These are phyloP conservation scores for Trametes hirsuta DNA, from an alignment of 1,284 basidiomycete genomes.

Conservation along the genomic window DNA sequence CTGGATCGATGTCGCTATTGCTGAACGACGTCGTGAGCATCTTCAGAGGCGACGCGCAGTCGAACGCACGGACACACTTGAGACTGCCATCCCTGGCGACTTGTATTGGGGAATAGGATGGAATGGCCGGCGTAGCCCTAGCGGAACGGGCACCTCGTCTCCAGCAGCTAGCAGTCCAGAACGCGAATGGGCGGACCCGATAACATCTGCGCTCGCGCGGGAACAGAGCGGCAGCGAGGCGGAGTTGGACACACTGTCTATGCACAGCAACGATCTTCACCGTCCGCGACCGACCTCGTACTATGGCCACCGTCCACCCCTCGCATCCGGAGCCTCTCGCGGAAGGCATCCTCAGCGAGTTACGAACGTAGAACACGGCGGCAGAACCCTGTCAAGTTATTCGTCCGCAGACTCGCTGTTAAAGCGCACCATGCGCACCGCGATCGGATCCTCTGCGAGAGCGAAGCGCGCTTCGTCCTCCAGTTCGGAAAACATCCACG, in stretches of 20 bases:
- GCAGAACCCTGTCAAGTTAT: constrained; percentile 30
- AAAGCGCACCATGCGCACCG: constrained; percentile 25
- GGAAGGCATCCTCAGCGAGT: neutral
- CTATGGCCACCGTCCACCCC: neutral
- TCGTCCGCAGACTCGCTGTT: constrained; percentile 35
- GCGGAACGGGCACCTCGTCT: neutral
- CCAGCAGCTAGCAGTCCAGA: constrained; percentile 5
- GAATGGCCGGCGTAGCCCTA: constrained; percentile 1
- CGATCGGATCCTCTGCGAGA: constrained; percentile 14
- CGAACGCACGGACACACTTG: constrained; percentile 10
- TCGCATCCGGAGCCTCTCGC: neutral
- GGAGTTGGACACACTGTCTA: constrained; percentile 6
- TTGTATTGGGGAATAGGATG: constrained; percentile 12
- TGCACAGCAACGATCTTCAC: constrained; percentile 11
- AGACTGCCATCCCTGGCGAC: constrained; percentile 9
- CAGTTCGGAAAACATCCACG: constrained; percentile 6
- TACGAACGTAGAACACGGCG: neutral
- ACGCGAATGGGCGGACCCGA: neutral
- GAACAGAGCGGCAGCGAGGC: constrained; percentile 17
- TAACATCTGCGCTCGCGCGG: neutral
- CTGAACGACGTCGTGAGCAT: constrained; percentile 39
- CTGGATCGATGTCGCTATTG: constrained; percentile 52
- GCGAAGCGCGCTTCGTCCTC: constrained; percentile 17
- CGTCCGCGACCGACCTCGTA: neutral
- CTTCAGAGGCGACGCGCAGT: neutral